Evolutionary conservation across 495 filamentous ascomycete species (phyloP).

Genomic region (Penicillium roqueforti): DNA sequence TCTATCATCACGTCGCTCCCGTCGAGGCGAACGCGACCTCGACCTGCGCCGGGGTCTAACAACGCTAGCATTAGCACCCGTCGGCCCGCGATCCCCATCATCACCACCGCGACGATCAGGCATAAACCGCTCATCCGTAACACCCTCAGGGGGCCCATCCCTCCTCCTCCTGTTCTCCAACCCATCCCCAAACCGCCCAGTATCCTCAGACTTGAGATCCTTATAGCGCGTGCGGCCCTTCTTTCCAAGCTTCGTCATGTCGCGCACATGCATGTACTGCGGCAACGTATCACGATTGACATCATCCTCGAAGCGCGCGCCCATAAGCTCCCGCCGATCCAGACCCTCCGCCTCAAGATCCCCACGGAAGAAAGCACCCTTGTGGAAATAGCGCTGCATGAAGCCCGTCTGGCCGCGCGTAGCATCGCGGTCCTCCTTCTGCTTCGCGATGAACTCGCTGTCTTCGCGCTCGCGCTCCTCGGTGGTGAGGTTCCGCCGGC

Average conservation of each 20-base stretch:
- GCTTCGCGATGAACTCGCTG: conserved; percentile 65
- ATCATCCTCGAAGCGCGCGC: conserved; percentile 72
- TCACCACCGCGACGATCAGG: conserved; percentile 51
- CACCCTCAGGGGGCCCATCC: conserved; percentile 42
- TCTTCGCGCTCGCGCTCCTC: conserved; percentile 89
- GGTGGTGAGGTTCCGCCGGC: conserved; percentile 77
- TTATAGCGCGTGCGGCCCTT: conserved; percentile 87
- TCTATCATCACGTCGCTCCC: conserved; percentile 23
- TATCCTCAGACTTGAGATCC: conserved; percentile 89
- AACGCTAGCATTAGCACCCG: conserved; percentile 48
- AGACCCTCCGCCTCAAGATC: conserved; percentile 69
- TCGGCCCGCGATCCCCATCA: conserved; percentile 34
- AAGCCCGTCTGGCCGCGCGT: conserved; percentile 77
- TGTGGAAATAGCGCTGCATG: conserved; percentile 97
- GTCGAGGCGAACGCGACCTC: conserved; percentile 33
- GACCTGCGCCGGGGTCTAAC: conserved; percentile 39
- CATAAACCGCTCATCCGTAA: conserved; percentile 67
- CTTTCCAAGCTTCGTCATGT: conserved; percentile 89
- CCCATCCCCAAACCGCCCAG: conserved; percentile 74
- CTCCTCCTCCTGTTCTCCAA: conserved; percentile 40
- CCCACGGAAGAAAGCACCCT: conserved; percentile 91
- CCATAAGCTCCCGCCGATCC: conserved; percentile 75
- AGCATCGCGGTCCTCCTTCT: conserved; percentile 81
- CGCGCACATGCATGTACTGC: conserved; percentile 88
- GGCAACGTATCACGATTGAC: conserved; percentile 75